phyloP scores from a whole-genome alignment of 2,329 filamentous ascomycete species.

The Emydomyces testavorans region DNA sequence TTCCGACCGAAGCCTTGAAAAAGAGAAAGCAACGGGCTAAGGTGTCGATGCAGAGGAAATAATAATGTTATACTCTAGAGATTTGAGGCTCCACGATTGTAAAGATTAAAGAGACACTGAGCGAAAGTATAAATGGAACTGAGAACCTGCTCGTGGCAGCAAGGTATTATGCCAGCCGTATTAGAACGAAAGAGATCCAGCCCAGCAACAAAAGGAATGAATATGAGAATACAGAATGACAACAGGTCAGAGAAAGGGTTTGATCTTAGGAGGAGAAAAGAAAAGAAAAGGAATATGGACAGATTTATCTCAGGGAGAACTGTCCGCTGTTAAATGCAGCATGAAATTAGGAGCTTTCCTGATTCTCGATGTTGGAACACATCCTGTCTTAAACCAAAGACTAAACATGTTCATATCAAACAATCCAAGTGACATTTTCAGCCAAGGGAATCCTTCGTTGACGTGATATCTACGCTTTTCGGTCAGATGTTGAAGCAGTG shows the following conservation, averaged over 20 bases:
- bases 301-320: constrained; percentile 9
- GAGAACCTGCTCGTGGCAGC: constrained; percentile 13
- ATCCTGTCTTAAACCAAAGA: constrained; percentile 10
- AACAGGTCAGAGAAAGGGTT: constrained; percentile 1
- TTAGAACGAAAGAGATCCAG: constrained; percentile 12
- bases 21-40: constrained; percentile 24
- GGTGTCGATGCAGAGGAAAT: constrained; percentile 11
- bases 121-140: constrained; percentile 1
- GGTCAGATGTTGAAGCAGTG: constrained; percentile 4
- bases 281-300: constrained; percentile 6
- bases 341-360: constrained; percentile 12
- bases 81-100: background rate
- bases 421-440: constrained; percentile 6
- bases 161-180: constrained; percentile 4
- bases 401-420: constrained; percentile 11
- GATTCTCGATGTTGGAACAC: constrained; percentile 11
- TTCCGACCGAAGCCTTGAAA: constrained; percentile 21
- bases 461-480: background rate
- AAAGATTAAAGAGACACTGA: background rate
- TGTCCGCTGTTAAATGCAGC: constrained; percentile 10
- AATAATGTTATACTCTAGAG: constrained; percentile 1
- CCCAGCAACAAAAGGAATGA: constrained; percentile 11
- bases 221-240: constrained; percentile 16
- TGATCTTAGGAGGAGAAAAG: constrained; percentile 3
- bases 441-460: constrained; percentile 3